Conservation (phyloP, 306 rosid species). For the Casuarina equisetifolia region DNA sequence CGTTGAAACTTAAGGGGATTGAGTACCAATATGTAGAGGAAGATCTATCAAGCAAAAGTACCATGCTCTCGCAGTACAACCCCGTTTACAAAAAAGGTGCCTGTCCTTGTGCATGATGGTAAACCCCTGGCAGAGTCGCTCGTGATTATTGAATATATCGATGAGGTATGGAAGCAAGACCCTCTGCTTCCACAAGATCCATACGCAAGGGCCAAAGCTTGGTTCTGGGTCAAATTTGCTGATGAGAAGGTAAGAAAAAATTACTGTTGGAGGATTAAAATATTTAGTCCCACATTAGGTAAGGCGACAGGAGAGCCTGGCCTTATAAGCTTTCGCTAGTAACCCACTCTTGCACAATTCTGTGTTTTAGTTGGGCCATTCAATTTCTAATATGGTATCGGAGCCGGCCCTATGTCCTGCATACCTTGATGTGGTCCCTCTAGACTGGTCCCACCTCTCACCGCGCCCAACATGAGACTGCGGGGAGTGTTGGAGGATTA, state of each 20-base stretch:
- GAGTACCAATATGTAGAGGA: conserved; percentile 41
- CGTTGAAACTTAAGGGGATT: conserved; percentile 42
- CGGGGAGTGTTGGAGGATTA: too few species aligned
- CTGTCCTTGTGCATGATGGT: conserved; percentile 46
- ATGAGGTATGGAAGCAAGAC: conserved; percentile 45
- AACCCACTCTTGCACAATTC: too few species aligned
- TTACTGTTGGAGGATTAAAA: too few species aligned
- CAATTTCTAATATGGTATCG: too few species aligned
- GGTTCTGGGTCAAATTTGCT: conserved; percentile 47
- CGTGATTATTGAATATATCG: conserved; percentile 44
- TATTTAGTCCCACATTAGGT: too few species aligned
- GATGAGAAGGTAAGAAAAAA: conserved; percentile 40
- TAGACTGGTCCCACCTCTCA: too few species aligned
- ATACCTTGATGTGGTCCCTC: too few species aligned
- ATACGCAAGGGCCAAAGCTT: conserved; percentile 41
- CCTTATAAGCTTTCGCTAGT: too few species aligned
- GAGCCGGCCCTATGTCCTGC: too few species aligned
- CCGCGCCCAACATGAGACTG: too few species aligned
- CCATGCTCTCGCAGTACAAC: conserved; percentile 41
- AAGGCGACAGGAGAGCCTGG: too few species aligned
- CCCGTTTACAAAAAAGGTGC: conserved; percentile 43
- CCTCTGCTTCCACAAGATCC: conserved; percentile 47
- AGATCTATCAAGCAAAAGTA: conserved; percentile 41
- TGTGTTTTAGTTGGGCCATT: too few species aligned
- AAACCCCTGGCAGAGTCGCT: conserved; percentile 49